Evolutionary conservation across 108 stramenopile species (phyloP), one percentile per base, ranked within the genome.

Genomic region (Skeletonema menzelii): DNA sequence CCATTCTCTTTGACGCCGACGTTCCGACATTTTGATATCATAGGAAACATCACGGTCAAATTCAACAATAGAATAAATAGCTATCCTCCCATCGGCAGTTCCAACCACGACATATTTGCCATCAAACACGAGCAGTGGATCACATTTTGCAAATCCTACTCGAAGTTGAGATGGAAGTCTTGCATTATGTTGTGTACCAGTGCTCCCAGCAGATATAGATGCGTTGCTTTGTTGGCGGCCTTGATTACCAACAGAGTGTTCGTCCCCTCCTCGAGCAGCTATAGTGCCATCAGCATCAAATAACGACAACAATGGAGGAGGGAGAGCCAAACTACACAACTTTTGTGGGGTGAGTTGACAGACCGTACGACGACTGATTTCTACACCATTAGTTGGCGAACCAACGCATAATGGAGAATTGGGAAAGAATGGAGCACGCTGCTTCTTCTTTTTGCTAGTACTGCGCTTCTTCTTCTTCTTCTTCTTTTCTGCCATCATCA

Each of bases 61-160:
- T 46, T 80, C 79, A 8, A 64, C 2, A 37, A 80, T 46, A 5
- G 63, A 65, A 69, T 69, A 80, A 34, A 73, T 38, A 32, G 62
- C 79, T 8, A 80, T 47, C 38, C 79, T 61, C 27, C 79, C 79
- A 69, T 80, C 79, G 24, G 27, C 19, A 17, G 79, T 73, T 22
- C 27, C 79, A 6, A 80, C 79, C 57, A 69, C 22, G 5, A 69
- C 72, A 49, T 55, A 73, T 20, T 35, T 34, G 31, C 73, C 73
- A 57, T 44, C 32, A 34, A 73, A 73, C 12, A 67, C 72, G 5
- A 69, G 32, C n/a, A 80, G 64, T 12, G 77, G 69, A 60, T 70
- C 77, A 35, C 77, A 77, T 1, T 34, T 59, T 13, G 77, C 65
- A 65, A 72, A 58, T 8, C 77, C 77, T 26, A 72, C 62, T 20